phyloP scores from a whole-genome alignment of 2,329 filamentous ascomycete genomes.

The Xylaria sp. region DNA sequence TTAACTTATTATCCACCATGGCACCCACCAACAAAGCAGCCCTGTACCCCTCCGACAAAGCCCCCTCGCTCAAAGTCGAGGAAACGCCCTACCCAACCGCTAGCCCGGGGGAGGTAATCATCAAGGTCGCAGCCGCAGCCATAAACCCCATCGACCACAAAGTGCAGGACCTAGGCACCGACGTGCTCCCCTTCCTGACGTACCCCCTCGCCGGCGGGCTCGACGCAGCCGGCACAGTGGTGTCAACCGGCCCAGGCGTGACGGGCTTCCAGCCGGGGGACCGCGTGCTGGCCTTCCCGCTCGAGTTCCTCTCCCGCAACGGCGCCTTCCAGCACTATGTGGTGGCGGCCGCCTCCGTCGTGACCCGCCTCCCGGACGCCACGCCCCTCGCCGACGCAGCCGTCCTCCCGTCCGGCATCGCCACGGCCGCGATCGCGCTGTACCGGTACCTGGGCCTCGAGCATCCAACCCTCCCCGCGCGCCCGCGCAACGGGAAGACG shows the following conservation, averaged over 20 bases:
- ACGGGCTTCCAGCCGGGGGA: slow-evolving; percentile 49
- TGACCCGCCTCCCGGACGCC: slow-evolving; percentile 37
- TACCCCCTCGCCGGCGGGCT: slow-evolving; percentile 50
- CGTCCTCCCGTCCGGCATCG: slow-evolving; percentile 46
- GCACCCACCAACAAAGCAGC: slow-evolving; percentile 43
- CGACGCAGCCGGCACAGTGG: slow-evolving; percentile 50
- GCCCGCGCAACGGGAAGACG: slow-evolving; percentile 41
- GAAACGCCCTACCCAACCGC: slow-evolving; percentile 34
- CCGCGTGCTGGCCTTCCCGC: slow-evolving; percentile 44
- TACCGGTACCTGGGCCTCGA: slow-evolving; percentile 42
- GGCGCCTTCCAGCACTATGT: slow-evolving; percentile 49
- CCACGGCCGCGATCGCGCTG: slow-evolving; percentile 45
- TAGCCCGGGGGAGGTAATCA: slow-evolving; percentile 43
- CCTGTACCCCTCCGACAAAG: slow-evolving; percentile 35
- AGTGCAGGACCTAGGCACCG: slow-evolving; percentile 43
- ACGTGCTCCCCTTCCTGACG: slow-evolving; percentile 38
- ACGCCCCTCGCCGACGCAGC: slow-evolving; percentile 40
- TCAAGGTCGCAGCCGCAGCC: slow-evolving; percentile 47
- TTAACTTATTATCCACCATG: slow-evolving; percentile 28
- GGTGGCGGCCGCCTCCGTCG: slow-evolving; percentile 20
- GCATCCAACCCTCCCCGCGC: slow-evolving; percentile 11
- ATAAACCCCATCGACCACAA: slow-evolving; percentile 51
- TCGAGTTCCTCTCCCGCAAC: slow-evolving; percentile 25
- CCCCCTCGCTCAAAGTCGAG: slow-evolving; percentile 32
- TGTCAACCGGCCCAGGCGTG: slow-evolving; percentile 45